A percentile compares a stretch with the other conserved stretches of the same genome.
phyloP scores from a whole-genome alignment of 306 rosid species.

The Calophaca sinica region DNA sequence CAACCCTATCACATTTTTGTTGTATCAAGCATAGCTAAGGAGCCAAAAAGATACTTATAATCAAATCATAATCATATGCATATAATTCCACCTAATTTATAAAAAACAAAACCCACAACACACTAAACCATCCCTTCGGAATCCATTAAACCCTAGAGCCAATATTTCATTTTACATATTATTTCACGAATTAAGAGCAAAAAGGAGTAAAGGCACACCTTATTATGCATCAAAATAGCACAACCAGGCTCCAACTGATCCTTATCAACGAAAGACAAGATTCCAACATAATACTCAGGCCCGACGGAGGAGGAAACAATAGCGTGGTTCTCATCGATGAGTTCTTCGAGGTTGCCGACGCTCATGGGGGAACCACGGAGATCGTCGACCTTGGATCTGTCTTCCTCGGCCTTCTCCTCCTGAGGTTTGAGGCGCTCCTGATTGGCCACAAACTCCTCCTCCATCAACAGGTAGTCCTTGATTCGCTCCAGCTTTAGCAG shows the following conservation, averaged over 20 bases:
- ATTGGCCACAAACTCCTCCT: conserved; percentile 91
- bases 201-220: conserved; percentile 54
- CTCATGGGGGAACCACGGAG: conserved; percentile 98
- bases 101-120: background rate
- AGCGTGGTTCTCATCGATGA: conserved; percentile 95
- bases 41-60: background rate
- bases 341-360: conserved; percentile 94
- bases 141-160: conserved; percentile 13
- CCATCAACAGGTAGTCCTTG: conserved; percentile 92
- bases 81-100: background rate
- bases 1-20: conserved; percentile 3
- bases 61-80: background rate
- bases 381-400: conserved; percentile 97
- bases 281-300: conserved; percentile 95
- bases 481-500: conserved; percentile 85
- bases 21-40: background rate
- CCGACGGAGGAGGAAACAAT: conserved; percentile 97
- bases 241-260: conserved; percentile 99
- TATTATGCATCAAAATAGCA: conserved; percentile 96
- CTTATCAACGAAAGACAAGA: conserved; percentile 93
- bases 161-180: background rate
- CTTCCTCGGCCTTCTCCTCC: conserved; percentile 97
- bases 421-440: conserved; percentile 95
- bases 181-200: background rate
- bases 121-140: conserved; percentile 2